These are phyloP conservation scores for Ilex asprella DNA, from an alignment of 257 asterid genomes.

Conservation along the genomic window DNA sequence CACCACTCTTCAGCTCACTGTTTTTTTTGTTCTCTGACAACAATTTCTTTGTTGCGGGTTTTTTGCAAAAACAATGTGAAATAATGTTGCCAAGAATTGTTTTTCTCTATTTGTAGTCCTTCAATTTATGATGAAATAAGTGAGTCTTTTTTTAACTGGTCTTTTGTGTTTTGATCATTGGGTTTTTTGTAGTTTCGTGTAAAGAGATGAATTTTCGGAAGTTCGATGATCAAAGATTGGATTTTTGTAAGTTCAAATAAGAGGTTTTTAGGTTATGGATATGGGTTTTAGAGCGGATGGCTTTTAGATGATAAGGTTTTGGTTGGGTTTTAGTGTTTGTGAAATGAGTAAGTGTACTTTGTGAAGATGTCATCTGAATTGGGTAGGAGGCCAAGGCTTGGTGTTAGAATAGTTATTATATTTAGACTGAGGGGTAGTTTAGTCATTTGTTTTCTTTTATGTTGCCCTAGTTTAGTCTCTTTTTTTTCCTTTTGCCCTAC, in stretches of 20 bases:
- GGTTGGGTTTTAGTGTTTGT: conserved; percentile 20
- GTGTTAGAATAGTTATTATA: no score
- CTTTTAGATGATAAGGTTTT: conserved; percentile 15
- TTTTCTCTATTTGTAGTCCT: conserved; percentile 16
- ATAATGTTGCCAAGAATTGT: conserved; percentile 15
- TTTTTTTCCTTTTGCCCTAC: no score
- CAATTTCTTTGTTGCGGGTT: not conserved
- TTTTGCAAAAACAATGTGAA: conserved; percentile 9
- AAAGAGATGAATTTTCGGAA: conserved; percentile 14
- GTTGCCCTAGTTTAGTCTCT: no score
- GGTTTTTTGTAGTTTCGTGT: conserved; percentile 17
- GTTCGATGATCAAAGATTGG: conserved; percentile 33
- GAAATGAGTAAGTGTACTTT: conserved; percentile 21
- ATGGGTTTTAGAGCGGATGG: conserved; percentile 16
- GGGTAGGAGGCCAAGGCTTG: no score
- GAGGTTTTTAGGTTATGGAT: conserved; percentile 15
- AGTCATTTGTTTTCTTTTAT: no score
- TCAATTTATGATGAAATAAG: conserved; percentile 17
- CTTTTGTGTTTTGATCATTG: conserved; percentile 18
- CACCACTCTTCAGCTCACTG: conserved; percentile 12
- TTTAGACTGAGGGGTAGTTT: no score
- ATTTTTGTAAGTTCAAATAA: conserved; percentile 25
- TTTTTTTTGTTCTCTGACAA: not conserved
- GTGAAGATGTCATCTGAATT: conserved; percentile 63
- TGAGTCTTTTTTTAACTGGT: conserved; percentile 3